A percentile compares a stretch with the other conserved stretches of the same genome.
Conservation (phyloP, 2,329 filamentous ascomycete species). For the Talaromyces sp. region DNA sequence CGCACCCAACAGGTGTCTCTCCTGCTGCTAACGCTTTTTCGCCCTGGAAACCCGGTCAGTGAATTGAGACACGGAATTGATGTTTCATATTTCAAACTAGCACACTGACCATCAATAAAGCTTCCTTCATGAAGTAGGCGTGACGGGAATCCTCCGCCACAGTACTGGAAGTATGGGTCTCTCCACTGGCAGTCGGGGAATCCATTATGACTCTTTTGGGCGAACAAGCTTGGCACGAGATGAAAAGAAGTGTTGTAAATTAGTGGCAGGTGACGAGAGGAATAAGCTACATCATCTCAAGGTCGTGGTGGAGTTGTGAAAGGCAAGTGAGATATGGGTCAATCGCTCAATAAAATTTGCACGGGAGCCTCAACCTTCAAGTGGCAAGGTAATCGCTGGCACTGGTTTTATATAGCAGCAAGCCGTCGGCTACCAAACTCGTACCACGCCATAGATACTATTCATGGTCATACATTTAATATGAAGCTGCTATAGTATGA, state of each 20-base stretch:
- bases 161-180: not conserved
- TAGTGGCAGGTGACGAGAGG: not conserved
- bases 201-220: not conserved
- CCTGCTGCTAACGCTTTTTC: conserved; percentile 80
- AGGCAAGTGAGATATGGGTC: too few species aligned
- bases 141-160: conserved; percentile 40
- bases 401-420: too few species aligned
- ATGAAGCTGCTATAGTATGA: too few species aligned
- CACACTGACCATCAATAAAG: conserved; percentile 74
- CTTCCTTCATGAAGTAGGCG: conserved; percentile 77
- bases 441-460: too few species aligned
- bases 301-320: not conserved
- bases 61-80: not conserved
- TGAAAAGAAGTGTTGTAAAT: too few species aligned
- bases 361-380: too few species aligned
- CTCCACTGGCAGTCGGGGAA: not conserved
- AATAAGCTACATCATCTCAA: not conserved
- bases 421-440: too few species aligned
- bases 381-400: too few species aligned
- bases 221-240: too few species aligned
- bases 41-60: conserved; percentile 58
- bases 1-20: conserved; percentile 95
- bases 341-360: too few species aligned
- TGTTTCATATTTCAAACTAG: not conserved
- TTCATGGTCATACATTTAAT: too few species aligned